Evolutionary conservation across 148 eudicot genomes (phyloP), one percentile per base, ranked within the genome.

Genomic region (Euryodendron excelsum): DNA sequence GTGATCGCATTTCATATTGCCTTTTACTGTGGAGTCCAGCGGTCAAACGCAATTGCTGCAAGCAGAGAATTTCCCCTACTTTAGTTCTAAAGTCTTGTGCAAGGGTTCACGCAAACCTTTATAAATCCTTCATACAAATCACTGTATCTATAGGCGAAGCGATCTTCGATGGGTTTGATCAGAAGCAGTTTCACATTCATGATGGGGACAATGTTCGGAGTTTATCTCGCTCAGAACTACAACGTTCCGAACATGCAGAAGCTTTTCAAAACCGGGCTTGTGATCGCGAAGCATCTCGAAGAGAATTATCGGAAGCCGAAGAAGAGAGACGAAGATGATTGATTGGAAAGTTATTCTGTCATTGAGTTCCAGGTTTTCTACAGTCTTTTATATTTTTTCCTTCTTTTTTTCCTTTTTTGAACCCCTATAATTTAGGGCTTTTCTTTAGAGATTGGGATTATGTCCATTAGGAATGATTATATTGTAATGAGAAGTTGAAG

Each of bases 181-280:
- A 80, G 52, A 56, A 85, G 85, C 74, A 37, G 76, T 62, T 87
- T 87, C 82, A 47, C 78, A 17, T 80, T 87, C 79, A 76, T 82
- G 77, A 21, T 65, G 56, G 92, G 92, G 10, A 82, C 90, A 10
- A 58, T 74, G 25, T 80, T 56, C 47, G 90, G 92, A 10, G 80
- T 89, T 28, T 89, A 89, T 80, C 44, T 86, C 18, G 92, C 92
- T 27, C 90, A 89, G 75, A 89, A 88, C 63, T 88, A 88, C 82
- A 76, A 79, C 74, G 85, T 88, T 25, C 90, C 88, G 52, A 85
- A 87, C 75, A 73, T 87, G 7, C 78, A 68, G 50, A 86, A 88
- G 87, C 87, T 88, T 41, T 34, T 77, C 75, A 82, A 81, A 55
- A 83, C 85, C 27, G 85, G 84, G 37, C 27, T 81, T 11, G 47